phyloP scores from a whole-genome alignment of 352 stramenopile species.

The Pythium myriotylum region DNA sequence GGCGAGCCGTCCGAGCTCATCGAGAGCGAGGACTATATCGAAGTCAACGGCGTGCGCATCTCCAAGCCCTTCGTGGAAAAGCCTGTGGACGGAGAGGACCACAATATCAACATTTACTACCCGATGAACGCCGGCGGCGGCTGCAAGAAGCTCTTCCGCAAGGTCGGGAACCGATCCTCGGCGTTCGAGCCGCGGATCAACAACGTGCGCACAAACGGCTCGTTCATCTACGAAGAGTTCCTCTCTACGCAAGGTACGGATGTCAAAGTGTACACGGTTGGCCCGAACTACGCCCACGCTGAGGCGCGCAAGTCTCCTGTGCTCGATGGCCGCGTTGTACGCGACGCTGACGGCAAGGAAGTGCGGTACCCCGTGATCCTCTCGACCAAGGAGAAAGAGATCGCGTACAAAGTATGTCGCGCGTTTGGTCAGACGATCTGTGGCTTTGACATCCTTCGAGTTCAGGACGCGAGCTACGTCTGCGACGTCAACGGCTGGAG shows the following conservation, averaged over 20 bases:
- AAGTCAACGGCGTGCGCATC: constrained; percentile 94
- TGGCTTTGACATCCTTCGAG: constrained; percentile 99
- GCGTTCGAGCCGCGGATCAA: constrained; percentile 98
- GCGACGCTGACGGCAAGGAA: constrained; percentile 98
- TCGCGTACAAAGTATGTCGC: constrained; percentile 90
- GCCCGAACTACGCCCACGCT: constrained; percentile 98
- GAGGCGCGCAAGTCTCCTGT: constrained; percentile 99
- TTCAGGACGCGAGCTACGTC: constrained; percentile 93
- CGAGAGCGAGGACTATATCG: constrained; percentile 79
- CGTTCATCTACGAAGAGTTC: constrained; percentile 99
- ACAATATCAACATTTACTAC: constrained; percentile 99
- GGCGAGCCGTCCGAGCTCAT: constrained; percentile 43
- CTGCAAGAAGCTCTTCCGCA: constrained; percentile 99
- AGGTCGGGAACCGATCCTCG: constrained; percentile 90
- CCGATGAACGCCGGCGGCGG: constrained; percentile 97
- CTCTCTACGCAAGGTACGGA: constrained; percentile 99
- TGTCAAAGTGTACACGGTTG: constrained; percentile 99
- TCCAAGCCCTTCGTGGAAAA: constrained; percentile 99
- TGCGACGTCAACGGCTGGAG: constrained; percentile 99
- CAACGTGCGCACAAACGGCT: constrained; percentile 88
- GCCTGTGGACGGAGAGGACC: constrained; percentile 98
- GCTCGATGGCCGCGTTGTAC: constrained; percentile 98
- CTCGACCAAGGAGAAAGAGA: constrained; percentile 98
- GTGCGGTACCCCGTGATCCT: constrained; percentile 99
- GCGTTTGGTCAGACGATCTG: constrained; percentile 94